A percentile compares a stretch with the other conserved stretches of the same genome.
These are phyloP conservation scores for Penicillium sp. DNA, from an alignment of 2,329 filamentous ascomycete genomes.

Conservation along the genomic window DNA sequence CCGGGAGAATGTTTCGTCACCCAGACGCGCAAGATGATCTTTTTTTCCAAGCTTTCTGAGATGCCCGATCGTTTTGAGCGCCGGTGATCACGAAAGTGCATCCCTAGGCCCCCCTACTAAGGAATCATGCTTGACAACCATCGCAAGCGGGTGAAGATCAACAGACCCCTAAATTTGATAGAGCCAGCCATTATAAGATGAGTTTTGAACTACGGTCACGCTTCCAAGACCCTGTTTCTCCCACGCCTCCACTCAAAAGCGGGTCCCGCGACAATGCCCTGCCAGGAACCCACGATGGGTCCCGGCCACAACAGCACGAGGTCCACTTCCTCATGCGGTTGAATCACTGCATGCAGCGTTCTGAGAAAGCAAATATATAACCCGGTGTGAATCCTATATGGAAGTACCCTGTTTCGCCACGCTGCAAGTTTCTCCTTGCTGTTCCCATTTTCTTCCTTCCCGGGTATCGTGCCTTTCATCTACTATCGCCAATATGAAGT, in stretches of 20 bases:
- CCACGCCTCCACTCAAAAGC: not conserved
- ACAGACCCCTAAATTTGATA: not conserved
- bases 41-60: not conserved
- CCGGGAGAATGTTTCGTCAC: constrained; percentile 16
- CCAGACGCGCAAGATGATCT: constrained; percentile 7
- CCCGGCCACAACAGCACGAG: constrained; percentile 6
- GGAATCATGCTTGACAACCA: not conserved
- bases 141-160: constrained; percentile 13
- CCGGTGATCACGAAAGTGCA: constrained; percentile 6
- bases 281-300: not conserved
- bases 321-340: constrained; percentile 22
- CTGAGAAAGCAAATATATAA: constrained; percentile 14
- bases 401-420: not conserved
- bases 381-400: not conserved
- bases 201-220: not conserved
- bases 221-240: not conserved
- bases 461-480: not conserved
- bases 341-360: constrained; percentile 17
- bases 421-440: not conserved
- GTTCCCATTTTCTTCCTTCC: not conserved
- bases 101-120: not conserved
- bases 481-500: constrained; percentile 29
- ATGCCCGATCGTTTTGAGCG: not conserved
- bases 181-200: not conserved
- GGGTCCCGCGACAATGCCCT: constrained; percentile 1